Evolutionary conservation across 2,329 filamentous ascomycete genomes (phyloP), one percentile per base, ranked within the genome.

Genomic region (Xylariales sp.): DNA sequence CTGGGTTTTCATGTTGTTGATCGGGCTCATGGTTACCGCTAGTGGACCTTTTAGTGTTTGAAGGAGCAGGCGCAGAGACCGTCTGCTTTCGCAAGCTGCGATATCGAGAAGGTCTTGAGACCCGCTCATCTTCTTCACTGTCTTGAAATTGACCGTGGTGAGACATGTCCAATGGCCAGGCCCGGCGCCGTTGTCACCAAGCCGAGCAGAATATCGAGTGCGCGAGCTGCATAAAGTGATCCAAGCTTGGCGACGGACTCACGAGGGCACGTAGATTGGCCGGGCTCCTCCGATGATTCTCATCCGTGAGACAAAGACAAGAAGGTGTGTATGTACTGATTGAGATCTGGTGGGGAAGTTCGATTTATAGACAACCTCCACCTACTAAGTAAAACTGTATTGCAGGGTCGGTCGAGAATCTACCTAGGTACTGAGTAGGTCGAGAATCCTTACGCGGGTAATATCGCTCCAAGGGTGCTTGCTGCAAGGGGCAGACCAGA

Each of bases 91-190:
- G 75, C 46, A 79, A 62, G 59, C 73, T 78, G 59, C 77, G 77
- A 62, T 80, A 80, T 66, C 79, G 75, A 41, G 78, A 79, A 62
- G 78, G 73, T 67, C 74, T 76, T 45, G 69, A 71, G 61, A 71
- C 68, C 60, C 70, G 64, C 65, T 68, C 69, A 36, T 69, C 65
- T 18, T 61, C 62, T 43, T 63, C 56, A 10, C 52, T 32, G 32
- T 53, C 58, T 46, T 36, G 46, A n/a, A 28, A 14, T 1, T 56
- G 54, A 39, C 36, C 61, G 70, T 60, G 66, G 56, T 41, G 67
- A 65, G 70, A 72, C 72, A 71, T 71, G 63, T 69, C 46, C 45
- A 56, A 45, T 39, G 28, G 67, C 67, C 52, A 55, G 69, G 64
- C 60, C 65, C 69, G 63, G 69, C 49, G 58, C 67, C 65, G 68